Percentiles rank a stretch among this genome's conserved stretches.
These are phyloP conservation scores for Globisporangium apiculatum DNA, from an alignment of 352 stramenopile species.

Conservation along the genomic window DNA sequence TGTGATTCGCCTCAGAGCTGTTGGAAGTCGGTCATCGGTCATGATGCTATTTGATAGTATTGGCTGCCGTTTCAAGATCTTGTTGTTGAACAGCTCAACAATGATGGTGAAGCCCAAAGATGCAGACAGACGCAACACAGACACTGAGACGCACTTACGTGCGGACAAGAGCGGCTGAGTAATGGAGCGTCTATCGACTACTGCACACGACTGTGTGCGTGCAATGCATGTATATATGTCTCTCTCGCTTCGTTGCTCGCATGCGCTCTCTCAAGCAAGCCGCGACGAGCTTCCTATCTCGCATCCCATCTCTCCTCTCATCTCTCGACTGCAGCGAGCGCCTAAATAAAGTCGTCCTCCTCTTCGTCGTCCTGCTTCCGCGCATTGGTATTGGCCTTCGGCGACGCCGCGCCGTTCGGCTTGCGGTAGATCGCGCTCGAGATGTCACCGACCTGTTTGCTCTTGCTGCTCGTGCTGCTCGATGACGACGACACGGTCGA, in stretches of 20 bases:
- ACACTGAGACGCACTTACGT: background rate
- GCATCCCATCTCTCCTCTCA: background rate
- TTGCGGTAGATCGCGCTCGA: constrained; percentile 37
- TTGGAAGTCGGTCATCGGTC: too few species aligned
- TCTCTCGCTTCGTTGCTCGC: background rate
- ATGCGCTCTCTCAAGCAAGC: background rate
- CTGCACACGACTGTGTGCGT: background rate
- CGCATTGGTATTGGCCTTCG: constrained; percentile 12
- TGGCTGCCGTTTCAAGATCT: too few species aligned
- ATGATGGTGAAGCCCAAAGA: too few species aligned
- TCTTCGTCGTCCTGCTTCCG: constrained; percentile 36
- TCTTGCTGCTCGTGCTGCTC: constrained; percentile 10
- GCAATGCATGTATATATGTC: background rate
- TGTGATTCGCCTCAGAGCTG: too few species aligned
- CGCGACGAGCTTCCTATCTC: too few species aligned
- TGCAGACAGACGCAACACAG: too few species aligned
- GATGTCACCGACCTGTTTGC: constrained; percentile 18
- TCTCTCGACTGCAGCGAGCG: background rate
- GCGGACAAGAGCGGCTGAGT: background rate
- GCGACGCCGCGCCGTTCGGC: constrained; percentile 14
- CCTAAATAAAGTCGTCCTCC: constrained; percentile 77
- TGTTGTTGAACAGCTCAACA: too few species aligned
- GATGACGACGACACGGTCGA: constrained; percentile 16
- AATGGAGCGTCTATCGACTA: constrained; percentile 2
- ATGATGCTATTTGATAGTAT: too few species aligned